Evolutionary conservation across 2,329 filamentous ascomycete genomes (phyloP).

Genomic region (Ophiobolus disseminans): DNA sequence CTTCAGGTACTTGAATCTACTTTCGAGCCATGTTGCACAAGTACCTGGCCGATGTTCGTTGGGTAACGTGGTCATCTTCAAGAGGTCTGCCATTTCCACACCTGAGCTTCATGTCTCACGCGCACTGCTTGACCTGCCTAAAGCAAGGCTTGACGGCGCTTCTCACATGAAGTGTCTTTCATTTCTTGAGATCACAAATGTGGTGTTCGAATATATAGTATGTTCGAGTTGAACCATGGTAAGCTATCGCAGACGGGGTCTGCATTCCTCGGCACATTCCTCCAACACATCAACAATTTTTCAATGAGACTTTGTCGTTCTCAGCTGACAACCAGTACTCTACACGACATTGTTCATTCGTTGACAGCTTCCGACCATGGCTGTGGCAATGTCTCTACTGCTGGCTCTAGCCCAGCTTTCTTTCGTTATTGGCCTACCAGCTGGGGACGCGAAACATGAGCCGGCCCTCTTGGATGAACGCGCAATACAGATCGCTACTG

Average conservation of each 20-base stretch:
- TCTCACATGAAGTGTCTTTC: conserved; percentile 28
- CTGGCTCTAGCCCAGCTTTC: conserved; percentile 33
- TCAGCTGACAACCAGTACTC: too few relatives aligned
- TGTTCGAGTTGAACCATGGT: not conserved
- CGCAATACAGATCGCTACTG: conserved; percentile 28
- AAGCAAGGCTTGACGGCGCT: conserved; percentile 24
- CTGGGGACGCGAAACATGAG: conserved; percentile 19
- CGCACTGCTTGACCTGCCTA: conserved; percentile 31
- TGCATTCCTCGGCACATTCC: conserved; percentile 44
- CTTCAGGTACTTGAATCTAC: conserved; percentile 19
- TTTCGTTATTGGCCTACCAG: conserved; percentile 33
- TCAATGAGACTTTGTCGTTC: conserved; percentile 10
- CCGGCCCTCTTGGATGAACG: conserved; percentile 23
- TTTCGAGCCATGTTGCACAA: conserved; percentile 23
- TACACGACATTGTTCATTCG: not conserved
- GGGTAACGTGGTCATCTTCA: conserved; percentile 28
- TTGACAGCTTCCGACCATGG: conserved; percentile 24
- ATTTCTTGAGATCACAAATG: conserved; percentile 5
- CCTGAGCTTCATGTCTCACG: conserved; percentile 30
- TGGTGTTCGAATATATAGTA: conserved; percentile 7
- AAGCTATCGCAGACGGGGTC: too few relatives aligned
- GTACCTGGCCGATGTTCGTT: conserved; percentile 34
- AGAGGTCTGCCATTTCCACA: conserved; percentile 26
- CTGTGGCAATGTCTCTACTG: conserved; percentile 31
- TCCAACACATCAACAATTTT: conserved; percentile 15